phyloP scores from a whole-genome alignment of 2,329 filamentous ascomycete genomes.

The Pseudocercospora fijiensis region DNA sequence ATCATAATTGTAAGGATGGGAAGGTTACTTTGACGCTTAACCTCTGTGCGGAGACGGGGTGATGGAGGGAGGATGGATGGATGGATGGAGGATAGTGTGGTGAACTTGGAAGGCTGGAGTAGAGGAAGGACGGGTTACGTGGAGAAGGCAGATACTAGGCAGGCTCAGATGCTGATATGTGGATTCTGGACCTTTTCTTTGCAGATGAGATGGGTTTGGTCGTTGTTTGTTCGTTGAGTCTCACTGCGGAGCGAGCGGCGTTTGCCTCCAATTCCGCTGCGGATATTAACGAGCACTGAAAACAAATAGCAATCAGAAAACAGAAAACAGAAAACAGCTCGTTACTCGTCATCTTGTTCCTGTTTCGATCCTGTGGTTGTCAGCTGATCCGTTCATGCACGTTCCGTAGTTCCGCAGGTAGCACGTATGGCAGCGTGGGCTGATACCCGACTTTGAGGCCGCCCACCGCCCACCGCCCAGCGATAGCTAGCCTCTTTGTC shows the following conservation, averaged over 20 bases:
- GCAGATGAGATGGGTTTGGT: neutral
- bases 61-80: neutral
- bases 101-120: neutral
- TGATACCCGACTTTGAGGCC: neutral
- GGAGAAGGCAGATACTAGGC: neutral
- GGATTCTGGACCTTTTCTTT: neutral
- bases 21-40: slow-evolving; percentile 24
- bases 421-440: neutral
- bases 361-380: neutral
- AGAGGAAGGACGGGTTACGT: neutral
- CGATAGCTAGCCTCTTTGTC: neutral
- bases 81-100: too few relatives aligned
- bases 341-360: neutral
- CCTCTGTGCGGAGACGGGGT: slow-evolving; percentile 20
- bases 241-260: too few relatives aligned
- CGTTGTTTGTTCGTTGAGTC: neutral
- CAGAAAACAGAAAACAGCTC: too few relatives aligned
- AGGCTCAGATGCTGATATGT: neutral
- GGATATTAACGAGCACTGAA: neutral
- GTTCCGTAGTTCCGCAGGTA: neutral
- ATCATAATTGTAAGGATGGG: slow-evolving; percentile 27
- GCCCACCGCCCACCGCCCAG: neutral
- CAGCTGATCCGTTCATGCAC: neutral
- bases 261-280: too few relatives aligned
- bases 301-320: neutral